Conservation (phyloP, 805 yeast genomes). For the Yarrowia osloensis region DNA sequence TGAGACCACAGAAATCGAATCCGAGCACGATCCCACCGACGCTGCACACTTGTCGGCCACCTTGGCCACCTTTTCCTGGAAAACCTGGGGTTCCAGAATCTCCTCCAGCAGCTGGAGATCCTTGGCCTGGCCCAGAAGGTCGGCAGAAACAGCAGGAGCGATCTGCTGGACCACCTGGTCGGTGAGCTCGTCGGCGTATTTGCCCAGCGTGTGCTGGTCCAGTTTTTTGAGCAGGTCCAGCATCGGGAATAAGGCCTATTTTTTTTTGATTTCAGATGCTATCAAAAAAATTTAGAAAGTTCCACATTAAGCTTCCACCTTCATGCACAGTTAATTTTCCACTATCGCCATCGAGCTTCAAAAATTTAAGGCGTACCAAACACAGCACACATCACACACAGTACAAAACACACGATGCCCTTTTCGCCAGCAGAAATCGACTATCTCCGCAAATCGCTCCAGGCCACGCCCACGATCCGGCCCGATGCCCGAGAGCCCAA, state of each 20-base stretch:
- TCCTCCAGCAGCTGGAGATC: slow-evolving; percentile 4
- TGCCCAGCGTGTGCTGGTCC: slow-evolving; percentile 11
- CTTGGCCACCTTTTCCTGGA: background rate
- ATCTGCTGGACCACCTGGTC: background rate
- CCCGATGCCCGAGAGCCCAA: slow-evolving; percentile 78
- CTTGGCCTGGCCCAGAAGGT: background rate
- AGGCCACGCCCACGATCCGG: slow-evolving; percentile 61
- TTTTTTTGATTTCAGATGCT: background rate
- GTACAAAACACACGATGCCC: slow-evolving; percentile 36
- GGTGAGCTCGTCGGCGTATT: slow-evolving; percentile 15
- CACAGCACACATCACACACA: background rate
- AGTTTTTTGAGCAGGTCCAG: slow-evolving; percentile 5
- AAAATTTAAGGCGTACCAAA: background rate
- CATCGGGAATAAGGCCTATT: background rate
- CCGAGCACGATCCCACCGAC: background rate
- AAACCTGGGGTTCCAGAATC: background rate
- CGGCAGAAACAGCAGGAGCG: background rate
- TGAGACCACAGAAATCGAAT: background rate
- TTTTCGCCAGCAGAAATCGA: slow-evolving; percentile 46
- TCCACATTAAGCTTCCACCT: background rate
- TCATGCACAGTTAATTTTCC: slow-evolving; percentile 8
- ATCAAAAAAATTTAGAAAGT: background rate
- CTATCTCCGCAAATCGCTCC: slow-evolving; percentile 75
- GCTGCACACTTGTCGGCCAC: background rate
- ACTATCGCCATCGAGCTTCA: background rate